Evolutionary conservation across 148 eudicot genomes (phyloP).

Genomic region (Rhododendron griersonianum): DNA sequence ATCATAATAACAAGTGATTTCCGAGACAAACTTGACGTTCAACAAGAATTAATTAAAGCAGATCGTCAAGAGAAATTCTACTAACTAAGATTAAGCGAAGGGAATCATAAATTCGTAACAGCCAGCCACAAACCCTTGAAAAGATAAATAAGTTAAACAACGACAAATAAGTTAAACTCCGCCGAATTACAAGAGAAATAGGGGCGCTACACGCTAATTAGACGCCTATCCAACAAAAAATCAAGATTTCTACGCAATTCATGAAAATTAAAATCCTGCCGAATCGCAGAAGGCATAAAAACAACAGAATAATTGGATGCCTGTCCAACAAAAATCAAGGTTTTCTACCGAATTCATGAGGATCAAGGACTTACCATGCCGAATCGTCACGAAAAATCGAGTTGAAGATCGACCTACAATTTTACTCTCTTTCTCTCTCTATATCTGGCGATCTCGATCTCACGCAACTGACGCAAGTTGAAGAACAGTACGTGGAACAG

Average conservation of each 20-base stretch:
- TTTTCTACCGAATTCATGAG: neutral
- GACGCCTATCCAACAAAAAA: neutral
- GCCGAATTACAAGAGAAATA: neutral
- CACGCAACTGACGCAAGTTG: too few relatives aligned
- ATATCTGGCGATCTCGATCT: neutral
- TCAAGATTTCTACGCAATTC: neutral
- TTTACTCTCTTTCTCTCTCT: neutral
- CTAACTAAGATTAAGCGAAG: neutral
- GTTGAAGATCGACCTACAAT: neutral
- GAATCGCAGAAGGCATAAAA: neutral
- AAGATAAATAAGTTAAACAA: too few relatives aligned
- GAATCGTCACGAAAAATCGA: neutral
- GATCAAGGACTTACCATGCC: neutral
- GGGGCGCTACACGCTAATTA: neutral
- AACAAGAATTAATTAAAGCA: neutral
- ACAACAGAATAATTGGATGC: neutral
- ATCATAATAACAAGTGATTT: neutral
- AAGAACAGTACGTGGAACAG: neutral
- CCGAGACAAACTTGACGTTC: neutral
- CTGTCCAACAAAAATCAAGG: neutral
- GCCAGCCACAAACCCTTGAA: neutral
- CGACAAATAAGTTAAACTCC: neutral
- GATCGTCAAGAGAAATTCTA: neutral
- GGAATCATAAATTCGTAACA: neutral
- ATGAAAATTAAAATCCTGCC: neutral